These are phyloP conservation scores for Emericellopsis cladophorae DNA, from an alignment of 2,329 filamentous ascomycete genomes.

Conservation along the genomic window DNA sequence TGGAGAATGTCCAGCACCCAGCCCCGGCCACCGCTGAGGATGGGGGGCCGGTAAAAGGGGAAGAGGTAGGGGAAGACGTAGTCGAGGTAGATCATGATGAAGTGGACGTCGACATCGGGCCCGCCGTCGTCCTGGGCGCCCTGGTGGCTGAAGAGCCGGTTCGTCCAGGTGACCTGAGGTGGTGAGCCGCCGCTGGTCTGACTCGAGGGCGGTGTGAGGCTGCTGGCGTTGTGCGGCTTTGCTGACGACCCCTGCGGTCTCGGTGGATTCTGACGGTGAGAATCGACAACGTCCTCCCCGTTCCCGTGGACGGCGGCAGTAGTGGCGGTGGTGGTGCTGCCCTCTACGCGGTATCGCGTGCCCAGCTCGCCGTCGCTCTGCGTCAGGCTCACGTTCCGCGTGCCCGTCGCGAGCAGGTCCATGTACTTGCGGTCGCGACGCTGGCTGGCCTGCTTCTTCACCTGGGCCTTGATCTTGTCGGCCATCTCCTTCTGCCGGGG, in stretches of 20 bases:
- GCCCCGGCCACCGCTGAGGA: slow-evolving; percentile 42
- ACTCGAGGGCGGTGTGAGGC: slow-evolving; percentile 15
- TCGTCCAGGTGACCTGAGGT: slow-evolving; percentile 14
- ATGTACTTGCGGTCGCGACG: slow-evolving; percentile 37
- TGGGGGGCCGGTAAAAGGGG: slow-evolving; percentile 46
- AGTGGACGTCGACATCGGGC: slow-evolving; percentile 20
- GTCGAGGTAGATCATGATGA: slow-evolving; percentile 48
- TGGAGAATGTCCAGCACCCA: slow-evolving; percentile 48
- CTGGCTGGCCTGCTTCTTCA: slow-evolving; percentile 38
- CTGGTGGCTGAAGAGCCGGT: slow-evolving; percentile 11
- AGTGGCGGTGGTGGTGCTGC: not conserved
- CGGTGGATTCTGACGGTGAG: not conserved
- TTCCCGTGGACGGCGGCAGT: not conserved
- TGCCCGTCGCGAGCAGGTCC: slow-evolving; percentile 24
- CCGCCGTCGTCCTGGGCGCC: slow-evolving; percentile 8
- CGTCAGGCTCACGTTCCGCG: slow-evolving; percentile 4
- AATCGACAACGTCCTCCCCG: slow-evolving; percentile 5
- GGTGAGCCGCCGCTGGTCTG: slow-evolving; percentile 16
- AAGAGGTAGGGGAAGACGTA: slow-evolving; percentile 50
- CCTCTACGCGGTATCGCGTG: not conserved
- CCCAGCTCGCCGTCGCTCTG: not conserved
- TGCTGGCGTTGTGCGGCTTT: slow-evolving; percentile 3
- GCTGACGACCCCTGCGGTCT: slow-evolving; percentile 7
- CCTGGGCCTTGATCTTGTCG: slow-evolving; percentile 40
- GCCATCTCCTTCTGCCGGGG: slow-evolving; percentile 35